Base-by-base conservation (phyloP, 2,329 filamentous ascomycete genomes). In the Alternaria postmessia region DNA sequence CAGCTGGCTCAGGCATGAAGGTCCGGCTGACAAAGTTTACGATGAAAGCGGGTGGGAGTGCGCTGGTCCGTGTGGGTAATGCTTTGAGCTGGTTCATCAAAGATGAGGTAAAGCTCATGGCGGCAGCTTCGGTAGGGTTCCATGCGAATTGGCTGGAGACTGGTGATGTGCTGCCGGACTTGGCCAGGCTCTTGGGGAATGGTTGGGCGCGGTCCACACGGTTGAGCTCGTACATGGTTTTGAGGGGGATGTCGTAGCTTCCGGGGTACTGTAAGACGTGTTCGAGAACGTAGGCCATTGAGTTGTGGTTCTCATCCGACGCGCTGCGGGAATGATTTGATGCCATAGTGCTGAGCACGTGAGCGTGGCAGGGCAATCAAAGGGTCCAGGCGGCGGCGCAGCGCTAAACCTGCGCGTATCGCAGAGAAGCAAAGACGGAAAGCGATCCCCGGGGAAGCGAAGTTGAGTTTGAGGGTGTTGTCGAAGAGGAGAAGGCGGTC, bases 221-320 rank as follows among this genome's bases (percentile, higher is more conserved):
- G 72, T 90, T 90, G 74, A 90, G 81, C 26, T 85, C 84, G 79
- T 89, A 90, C 86, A 90, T 89, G 63, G 87, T 89, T 58, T 88
- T 85, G 28, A 90, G 81, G 20, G 88, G 88, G 32, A 90, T 86
- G 69, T 90, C 88, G 71, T 90, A 89, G 67, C 82, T 85, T 68
- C 82, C 84, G 8, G 87, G 87, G 71, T 89, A 88, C 59, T 85
- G 83, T 54, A 89, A 78, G 58, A 88, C 81, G 72, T 80, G 77
- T 57, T 80, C 78, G 56, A 80, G 72, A 51, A 79, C 75, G 71
- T 78, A 79, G 24, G 76, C 73, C 49, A 71, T 68, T 24, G 75
- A 72, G 46, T 63, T 63, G 43, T 63, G 75, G 36, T 74, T 71
- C 67, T 78, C 73, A 38, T 77, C 74, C n/a, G 78, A 80, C 58